These are phyloP conservation scores for Hypoxylon rubiginosum DNA, from an alignment of 2,329 filamentous ascomycete genomes.

Conservation along the genomic window DNA sequence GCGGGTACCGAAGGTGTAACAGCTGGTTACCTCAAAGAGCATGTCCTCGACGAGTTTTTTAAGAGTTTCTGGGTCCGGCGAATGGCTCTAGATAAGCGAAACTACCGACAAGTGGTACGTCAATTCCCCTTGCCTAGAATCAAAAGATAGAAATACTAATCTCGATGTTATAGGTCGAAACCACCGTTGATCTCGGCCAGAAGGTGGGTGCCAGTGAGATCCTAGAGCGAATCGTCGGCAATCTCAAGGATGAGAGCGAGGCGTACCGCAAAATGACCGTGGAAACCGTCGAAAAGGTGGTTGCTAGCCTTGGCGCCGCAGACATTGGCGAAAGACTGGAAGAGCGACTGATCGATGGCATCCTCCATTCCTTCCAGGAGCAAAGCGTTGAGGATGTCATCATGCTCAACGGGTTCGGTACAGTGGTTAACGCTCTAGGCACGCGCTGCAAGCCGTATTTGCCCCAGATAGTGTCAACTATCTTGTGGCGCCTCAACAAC, in stretches of 20 bases:
- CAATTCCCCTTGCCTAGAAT: not conserved
- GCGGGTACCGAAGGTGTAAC: slow-evolving; percentile 95
- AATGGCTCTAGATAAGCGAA: slow-evolving; percentile 97
- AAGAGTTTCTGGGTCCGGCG: slow-evolving; percentile 98
- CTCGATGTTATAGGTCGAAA: slow-evolving; percentile 75
- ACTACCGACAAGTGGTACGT: slow-evolving; percentile 87
- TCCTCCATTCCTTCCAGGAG: slow-evolving; percentile 96
- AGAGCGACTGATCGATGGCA: slow-evolving; percentile 93
- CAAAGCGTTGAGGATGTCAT: slow-evolving; percentile 96
- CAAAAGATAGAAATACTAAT: slow-evolving; percentile 16
- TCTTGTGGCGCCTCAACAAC: slow-evolving; percentile 97
- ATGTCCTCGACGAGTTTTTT: slow-evolving; percentile 96
- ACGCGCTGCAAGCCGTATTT: slow-evolving; percentile 96
- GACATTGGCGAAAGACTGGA: slow-evolving; percentile 94
- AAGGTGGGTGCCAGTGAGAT: slow-evolving; percentile 99
- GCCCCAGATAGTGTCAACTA: slow-evolving; percentile 95
- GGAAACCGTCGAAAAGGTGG: slow-evolving; percentile 96
- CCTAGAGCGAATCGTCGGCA: slow-evolving; percentile 90
- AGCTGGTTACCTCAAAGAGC: slow-evolving; percentile 92
- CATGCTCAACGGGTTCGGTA: slow-evolving; percentile 97
- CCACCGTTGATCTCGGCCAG: slow-evolving; percentile 94
- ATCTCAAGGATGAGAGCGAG: slow-evolving; percentile 98
- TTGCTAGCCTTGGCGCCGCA: slow-evolving; percentile 91
- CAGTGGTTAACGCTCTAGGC: slow-evolving; percentile 94
- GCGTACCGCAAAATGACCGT: slow-evolving; percentile 99